These are phyloP conservation scores for Brassica juncea DNA, from an alignment of 345 rosid genomes.

Conservation along the genomic window DNA sequence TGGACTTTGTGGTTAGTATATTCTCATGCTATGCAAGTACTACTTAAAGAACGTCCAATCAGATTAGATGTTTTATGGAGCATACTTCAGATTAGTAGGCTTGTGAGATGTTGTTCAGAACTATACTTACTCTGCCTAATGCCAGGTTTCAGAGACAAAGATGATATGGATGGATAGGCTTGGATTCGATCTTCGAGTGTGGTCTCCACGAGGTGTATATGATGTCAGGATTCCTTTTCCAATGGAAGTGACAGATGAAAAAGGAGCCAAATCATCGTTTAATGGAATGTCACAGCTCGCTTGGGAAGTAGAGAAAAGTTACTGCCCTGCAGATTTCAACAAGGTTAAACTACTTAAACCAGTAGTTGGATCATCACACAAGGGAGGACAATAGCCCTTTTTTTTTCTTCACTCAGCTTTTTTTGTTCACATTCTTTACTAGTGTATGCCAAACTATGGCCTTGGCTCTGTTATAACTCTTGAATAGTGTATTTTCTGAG, in stretches of 20 bases:
- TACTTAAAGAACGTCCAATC: not conserved
- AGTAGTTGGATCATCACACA: conserved; percentile 38
- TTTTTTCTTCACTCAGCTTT: not conserved
- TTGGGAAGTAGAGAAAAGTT: conserved; percentile 91
- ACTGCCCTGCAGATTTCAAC: conserved; percentile 48
- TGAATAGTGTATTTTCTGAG: not conserved
- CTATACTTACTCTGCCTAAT: not conserved
- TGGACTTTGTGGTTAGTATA: conserved; percentile 71
- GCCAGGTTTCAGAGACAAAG: conserved; percentile 75
- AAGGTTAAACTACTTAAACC: conserved; percentile 72
- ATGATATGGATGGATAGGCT: conserved; percentile 90
- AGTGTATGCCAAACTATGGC: not conserved
- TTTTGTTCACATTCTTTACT: not conserved
- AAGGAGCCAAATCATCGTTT: conserved; percentile 86
- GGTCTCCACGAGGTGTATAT: conserved; percentile 49
- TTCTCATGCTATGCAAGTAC: conserved; percentile 4
- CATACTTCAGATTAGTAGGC: not conserved
- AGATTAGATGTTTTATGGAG: not conserved
- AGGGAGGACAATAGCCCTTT: not conserved
- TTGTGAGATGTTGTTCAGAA: not conserved
- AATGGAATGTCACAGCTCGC: conserved; percentile 93
- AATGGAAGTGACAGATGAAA: conserved; percentile 74
- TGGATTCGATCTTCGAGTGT: conserved; percentile 71
- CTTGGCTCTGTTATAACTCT: not conserved
- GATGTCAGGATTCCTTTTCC: conserved; percentile 93